phyloP scores from a whole-genome alignment of 495 filamentous ascomycete genomes.

The Xylaria curta region DNA sequence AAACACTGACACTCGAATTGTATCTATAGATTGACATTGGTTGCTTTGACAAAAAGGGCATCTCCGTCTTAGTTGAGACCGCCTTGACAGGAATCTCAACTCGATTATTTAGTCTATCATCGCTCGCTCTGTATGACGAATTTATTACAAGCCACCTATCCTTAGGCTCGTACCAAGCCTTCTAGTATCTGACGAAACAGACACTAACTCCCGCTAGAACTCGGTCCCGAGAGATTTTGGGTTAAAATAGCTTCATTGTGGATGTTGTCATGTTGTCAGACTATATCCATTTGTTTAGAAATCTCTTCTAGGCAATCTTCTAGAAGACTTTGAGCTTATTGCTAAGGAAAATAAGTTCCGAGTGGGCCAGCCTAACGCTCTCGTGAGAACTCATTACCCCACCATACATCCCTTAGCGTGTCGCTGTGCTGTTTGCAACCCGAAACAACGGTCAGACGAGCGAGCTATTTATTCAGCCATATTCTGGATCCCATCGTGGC shows the following conservation, averaged over 20 bases:
- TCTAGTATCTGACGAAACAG: background rate
- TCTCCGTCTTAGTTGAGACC: background rate
- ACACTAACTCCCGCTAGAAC: background rate
- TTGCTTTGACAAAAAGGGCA: background rate
- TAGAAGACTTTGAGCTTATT: slow-evolving; percentile 14
- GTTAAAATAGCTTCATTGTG: background rate
- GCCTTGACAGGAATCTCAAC: background rate
- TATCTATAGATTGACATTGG: background rate
- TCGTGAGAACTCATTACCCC: background rate
- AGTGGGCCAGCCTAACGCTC: background rate
- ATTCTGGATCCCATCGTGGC: background rate
- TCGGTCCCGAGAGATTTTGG: slow-evolving; percentile 6
- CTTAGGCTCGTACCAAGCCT: background rate
- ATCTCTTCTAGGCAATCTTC: slow-evolving; percentile 2
- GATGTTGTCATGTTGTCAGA: background rate
- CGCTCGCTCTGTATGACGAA: background rate
- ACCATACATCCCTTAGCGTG: background rate
- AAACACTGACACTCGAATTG: background rate
- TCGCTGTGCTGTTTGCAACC: background rate
- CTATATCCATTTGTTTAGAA: background rate
- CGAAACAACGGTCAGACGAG: slow-evolving; percentile 1
- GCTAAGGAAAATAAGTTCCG: background rate
- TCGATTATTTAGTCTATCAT: background rate
- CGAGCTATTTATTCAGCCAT: background rate
- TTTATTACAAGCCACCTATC: background rate